Conservation (phyloP, 495 filamentous ascomycete species). For the Aspergillus sclerotioniger region DNA sequence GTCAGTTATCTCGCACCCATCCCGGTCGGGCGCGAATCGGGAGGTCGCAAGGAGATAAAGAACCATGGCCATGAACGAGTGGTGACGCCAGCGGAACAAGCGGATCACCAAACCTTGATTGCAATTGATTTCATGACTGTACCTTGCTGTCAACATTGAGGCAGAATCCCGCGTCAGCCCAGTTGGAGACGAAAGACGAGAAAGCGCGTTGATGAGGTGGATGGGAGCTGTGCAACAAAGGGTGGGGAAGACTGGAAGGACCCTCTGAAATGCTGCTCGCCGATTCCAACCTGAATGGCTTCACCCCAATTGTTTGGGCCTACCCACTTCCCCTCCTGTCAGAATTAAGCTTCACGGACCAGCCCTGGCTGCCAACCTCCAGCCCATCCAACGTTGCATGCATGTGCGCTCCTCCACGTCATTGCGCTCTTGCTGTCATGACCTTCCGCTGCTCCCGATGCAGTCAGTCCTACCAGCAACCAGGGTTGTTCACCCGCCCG, state of each 20-base stretch:
- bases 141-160: neutral
- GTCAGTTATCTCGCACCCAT: neutral
- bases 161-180: neutral
- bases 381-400: conserved; percentile 17
- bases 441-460: conserved; percentile 15
- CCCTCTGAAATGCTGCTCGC: neutral
- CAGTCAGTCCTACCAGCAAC: neutral
- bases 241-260: neutral
- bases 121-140: neutral
- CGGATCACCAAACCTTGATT: conserved; percentile 12
- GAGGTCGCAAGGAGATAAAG: neutral
- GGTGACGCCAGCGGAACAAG: conserved; percentile 19
- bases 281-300: neutral
- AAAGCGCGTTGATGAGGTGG: no score
- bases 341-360: conserved; percentile 15
- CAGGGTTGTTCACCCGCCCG: neutral
- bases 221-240: neutral
- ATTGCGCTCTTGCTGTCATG: conserved; percentile 16
- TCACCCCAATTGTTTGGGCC: neutral
- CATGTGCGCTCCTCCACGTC: conserved; percentile 20
- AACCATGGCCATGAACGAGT: conserved; percentile 11
- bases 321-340: neutral
- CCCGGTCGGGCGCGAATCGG: conserved; percentile 1
- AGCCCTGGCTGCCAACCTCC: conserved; percentile 1
- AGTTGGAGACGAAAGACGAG: neutral